Conservation (phyloP, 169 alveolate genomes). For the Hepatocystis sp. region DNA sequence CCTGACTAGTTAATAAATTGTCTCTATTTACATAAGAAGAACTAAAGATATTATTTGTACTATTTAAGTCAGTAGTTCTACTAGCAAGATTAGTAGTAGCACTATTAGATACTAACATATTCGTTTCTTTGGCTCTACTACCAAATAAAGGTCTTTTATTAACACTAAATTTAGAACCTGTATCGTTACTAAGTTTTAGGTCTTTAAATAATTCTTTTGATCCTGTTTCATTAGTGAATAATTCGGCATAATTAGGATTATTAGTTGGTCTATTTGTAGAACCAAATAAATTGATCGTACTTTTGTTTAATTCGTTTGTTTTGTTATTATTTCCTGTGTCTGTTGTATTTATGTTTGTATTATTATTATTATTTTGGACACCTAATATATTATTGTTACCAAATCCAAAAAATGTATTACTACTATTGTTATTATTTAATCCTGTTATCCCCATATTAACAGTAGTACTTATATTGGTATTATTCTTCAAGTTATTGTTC, state of each 20-base stretch:
- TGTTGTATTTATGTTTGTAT: too few species aligned
- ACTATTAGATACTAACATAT: constrained; percentile 11
- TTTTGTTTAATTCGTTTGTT: too few species aligned
- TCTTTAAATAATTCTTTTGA: constrained; percentile 74
- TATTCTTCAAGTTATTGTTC: neutral
- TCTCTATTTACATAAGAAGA: constrained; percentile 55
- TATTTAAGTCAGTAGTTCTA: too few species aligned
- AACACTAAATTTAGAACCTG: constrained; percentile 42
- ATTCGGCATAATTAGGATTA: constrained; percentile 4
- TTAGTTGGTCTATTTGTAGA: constrained; percentile 1
- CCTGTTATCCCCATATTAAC: neutral
- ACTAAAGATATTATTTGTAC: constrained; percentile 46
- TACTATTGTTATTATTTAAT: too few species aligned
- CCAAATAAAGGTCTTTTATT: constrained; percentile 67
- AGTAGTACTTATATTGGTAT: neutral
- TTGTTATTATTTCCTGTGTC: too few species aligned
- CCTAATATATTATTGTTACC: too few species aligned
- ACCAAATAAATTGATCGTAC: neutral
- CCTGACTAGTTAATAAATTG: constrained; percentile 39
- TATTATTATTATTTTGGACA: too few species aligned
- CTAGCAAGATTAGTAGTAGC: too few species aligned
- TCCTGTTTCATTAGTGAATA: constrained; percentile 40
- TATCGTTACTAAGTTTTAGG: constrained; percentile 26
- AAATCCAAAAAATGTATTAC: too few species aligned
- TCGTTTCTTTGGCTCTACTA: constrained; percentile 19